Base-by-base conservation (phyloP, 306 rosid genomes). In the Oemleria cerasiformis region DNA sequence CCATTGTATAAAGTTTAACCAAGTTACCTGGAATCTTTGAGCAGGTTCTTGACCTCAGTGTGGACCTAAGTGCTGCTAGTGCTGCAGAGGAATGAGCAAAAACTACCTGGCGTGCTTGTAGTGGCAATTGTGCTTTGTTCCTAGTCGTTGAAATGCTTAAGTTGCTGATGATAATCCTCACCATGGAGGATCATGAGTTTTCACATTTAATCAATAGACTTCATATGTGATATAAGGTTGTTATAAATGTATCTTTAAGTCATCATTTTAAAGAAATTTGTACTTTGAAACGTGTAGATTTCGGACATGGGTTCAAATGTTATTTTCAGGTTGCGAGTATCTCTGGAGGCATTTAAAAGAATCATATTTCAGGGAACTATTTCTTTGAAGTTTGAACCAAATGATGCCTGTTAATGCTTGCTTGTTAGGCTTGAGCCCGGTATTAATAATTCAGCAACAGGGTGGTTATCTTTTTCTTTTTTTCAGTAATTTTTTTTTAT, bases 51-150 rank as follows among this genome's bases (percentile, higher is more conserved):
- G 98, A 93, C 84, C 94, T 93, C 49, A 86, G 85, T 47, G 97
- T 93, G 88, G 98, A 93, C 87, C 83, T 93, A 49, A 93, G 97
- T 76, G 92, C 96, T 78, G 98, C 98, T 15, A 87, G 97, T 82
- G 98, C 98, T 49, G 97, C 97, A 39, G 97, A 93, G 80, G 98
- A 92, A 84, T 90, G 82, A 87, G 67, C 57, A 63, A 19, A 40
- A 25, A 7, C 73, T 5, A 15, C 67, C 16, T 39, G 60, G 16
- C 25, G 48, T 49, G 21, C 41, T 51, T 59, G 38, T 63, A 49
- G 51, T 48, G 49, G 50, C 16, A 55, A 9, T 62, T 43, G 50
- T 63, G 53, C 58, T 44, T 64, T 71, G 51, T 43, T 19, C 47
- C 69, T 42, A 70, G 53, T 54, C 63, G 23, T 9, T 15, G 19